A percentile compares a stretch with the other conserved stretches of the same genome.
These are phyloP conservation scores for Xylaria grammica DNA, from an alignment of 495 filamentous ascomycete species.

Conservation along the genomic window DNA sequence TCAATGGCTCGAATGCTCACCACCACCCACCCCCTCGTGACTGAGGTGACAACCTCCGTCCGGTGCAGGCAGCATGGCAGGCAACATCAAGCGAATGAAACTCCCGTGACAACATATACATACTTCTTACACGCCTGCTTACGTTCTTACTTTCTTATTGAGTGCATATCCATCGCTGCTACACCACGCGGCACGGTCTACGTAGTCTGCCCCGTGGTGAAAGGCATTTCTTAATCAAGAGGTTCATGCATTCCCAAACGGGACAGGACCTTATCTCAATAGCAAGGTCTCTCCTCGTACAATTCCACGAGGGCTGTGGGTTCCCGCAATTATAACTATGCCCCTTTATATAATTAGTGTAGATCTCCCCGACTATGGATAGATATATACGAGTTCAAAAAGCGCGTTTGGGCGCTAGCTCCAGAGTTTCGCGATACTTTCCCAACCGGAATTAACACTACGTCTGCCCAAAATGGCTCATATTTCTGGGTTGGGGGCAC, in stretches of 20 bases:
- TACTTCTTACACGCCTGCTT: neutral
- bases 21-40: constrained; percentile 18
- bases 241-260: neutral
- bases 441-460: neutral
- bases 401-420: neutral
- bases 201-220: neutral
- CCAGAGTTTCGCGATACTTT: neutral
- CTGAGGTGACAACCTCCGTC: constrained; percentile 7
- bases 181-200: neutral
- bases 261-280: neutral
- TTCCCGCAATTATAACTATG: neutral
- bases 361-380: constrained; percentile 9
- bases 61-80: neutral
- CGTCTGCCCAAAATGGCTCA: neutral
- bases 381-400: neutral
- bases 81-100: neutral
- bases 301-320: neutral
- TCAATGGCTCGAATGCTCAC: constrained; percentile 3
- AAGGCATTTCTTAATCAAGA: neutral
- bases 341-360: constrained; percentile 15
- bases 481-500: neutral
- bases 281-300: neutral
- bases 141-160: constrained; percentile 7
- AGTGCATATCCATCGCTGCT: neutral
- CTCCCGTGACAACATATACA: neutral